Evolutionary conservation across 306 rosid genomes (phyloP).

Genomic region (Sicyos baderoa): DNA sequence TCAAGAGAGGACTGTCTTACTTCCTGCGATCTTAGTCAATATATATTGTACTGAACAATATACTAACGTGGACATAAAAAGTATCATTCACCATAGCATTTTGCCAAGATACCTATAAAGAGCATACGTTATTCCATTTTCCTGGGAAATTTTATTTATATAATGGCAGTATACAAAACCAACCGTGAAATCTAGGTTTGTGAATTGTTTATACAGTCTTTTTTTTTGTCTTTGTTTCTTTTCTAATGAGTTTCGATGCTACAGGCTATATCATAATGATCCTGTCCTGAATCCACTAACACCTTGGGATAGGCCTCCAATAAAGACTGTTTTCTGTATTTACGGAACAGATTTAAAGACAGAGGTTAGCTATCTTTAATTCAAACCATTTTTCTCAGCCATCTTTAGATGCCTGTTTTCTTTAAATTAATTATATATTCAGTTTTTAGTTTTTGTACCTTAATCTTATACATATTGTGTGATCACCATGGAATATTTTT

Average conservation of each 20-base stretch:
- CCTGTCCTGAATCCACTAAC: constrained; percentile 86
- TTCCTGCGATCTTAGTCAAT: background rate
- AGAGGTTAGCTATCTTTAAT: constrained; percentile 39
- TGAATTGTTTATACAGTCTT: constrained; percentile 9
- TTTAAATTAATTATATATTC: too few relatives aligned
- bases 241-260: constrained; percentile 21
- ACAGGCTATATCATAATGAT: constrained; percentile 77
- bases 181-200: background rate
- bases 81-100: too few relatives aligned
- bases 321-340: constrained; percentile 82
- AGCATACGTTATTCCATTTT: background rate
- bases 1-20: background rate
- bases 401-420: too few relatives aligned
- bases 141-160: background rate
- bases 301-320: constrained; percentile 98
- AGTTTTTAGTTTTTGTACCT: background rate
- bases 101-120: background rate
- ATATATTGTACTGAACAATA: background rate
- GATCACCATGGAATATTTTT: background rate
- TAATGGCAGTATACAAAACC: background rate
- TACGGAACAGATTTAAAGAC: constrained; percentile 76
- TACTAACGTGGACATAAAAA: background rate
- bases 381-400: too few relatives aligned
- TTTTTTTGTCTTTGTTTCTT: background rate
- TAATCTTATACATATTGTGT: background rate